Conservation (phyloP, 257 asterid genomes). For the Solanum medicagineum region DNA sequence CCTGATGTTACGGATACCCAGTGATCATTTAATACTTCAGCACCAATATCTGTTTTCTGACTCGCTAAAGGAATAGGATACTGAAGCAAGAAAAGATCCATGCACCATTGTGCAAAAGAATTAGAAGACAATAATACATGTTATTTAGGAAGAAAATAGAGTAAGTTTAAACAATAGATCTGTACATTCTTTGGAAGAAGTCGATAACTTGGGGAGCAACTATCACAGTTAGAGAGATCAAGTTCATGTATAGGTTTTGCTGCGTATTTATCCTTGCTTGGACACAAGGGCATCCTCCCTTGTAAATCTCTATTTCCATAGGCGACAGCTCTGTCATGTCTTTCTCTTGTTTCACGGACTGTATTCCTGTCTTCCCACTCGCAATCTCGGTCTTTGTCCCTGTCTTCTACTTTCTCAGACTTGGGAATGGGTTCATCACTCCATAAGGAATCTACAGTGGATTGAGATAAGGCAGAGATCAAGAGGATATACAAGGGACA, state of each 20-base stretch:
- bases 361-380: slow-evolving; percentile 11
- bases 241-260: slow-evolving; percentile 90
- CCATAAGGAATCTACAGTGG: slow-evolving; percentile 6
- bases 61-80: slow-evolving; percentile 79
- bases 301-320: slow-evolving; percentile 9
- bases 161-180: slow-evolving; percentile 2
- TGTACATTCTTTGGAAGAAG: slow-evolving; percentile 85
- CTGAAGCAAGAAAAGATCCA: slow-evolving; percentile 35
- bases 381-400: slow-evolving; percentile 11
- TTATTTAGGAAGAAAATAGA: not conserved
- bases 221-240: slow-evolving; percentile 73
- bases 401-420: slow-evolving; percentile 1
- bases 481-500: not conserved
- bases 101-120: slow-evolving; percentile 9
- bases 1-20: slow-evolving; percentile 99
- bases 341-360: slow-evolving; percentile 1
- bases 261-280: slow-evolving; percentile 60
- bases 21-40: slow-evolving; percentile 68
- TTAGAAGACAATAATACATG: not conserved
- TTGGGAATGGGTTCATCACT: not conserved
- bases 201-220: slow-evolving; percentile 93
- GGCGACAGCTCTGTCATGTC: not conserved
- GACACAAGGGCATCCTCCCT: slow-evolving; percentile 38
- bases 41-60: slow-evolving; percentile 54
- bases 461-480: not conserved